Evolutionary conservation across 169 alveolate species (phyloP).

Genomic region (Perkinsus olseni): DNA sequence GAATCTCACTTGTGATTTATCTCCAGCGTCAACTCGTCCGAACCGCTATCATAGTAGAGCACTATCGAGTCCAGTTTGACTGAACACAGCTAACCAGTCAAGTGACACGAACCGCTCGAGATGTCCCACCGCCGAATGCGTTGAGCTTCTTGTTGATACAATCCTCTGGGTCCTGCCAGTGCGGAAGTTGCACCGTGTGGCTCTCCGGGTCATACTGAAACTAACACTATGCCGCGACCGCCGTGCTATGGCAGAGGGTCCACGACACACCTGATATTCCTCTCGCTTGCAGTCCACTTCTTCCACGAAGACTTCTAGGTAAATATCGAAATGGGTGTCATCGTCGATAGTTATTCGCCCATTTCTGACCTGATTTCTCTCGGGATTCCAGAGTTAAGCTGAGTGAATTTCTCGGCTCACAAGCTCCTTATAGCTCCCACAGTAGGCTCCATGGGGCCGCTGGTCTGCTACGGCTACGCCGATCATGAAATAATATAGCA

Average conservation of each 20-base stretch:
- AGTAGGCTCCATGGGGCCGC: neutral
- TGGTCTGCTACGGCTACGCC: neutral
- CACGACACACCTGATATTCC: neutral
- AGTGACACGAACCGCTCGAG: neutral
- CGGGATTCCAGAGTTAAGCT: neutral
- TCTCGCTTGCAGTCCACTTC: neutral
- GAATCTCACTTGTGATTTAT: neutral
- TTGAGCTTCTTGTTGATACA: neutral
- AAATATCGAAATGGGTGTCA: neutral
- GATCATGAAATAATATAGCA: no score
- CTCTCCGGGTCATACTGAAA: neutral
- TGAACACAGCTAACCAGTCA: neutral
- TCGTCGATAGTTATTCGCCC: neutral
- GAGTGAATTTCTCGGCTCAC: neutral
- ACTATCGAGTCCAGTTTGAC: neutral
- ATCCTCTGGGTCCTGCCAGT: neutral
- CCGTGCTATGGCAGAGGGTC: no score
- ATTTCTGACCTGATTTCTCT: neutral
- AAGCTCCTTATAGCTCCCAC: neutral
- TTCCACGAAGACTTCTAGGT: neutral
- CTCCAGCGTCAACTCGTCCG: neutral
- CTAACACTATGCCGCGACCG: no score
- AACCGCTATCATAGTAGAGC: neutral
- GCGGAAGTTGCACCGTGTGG: neutral
- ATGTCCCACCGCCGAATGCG: neutral